A percentile compares a stretch with the other conserved stretches of the same genome.
phyloP scores from a whole-genome alignment of 2,329 filamentous ascomycete species.

The Aspergillus sojae region DNA sequence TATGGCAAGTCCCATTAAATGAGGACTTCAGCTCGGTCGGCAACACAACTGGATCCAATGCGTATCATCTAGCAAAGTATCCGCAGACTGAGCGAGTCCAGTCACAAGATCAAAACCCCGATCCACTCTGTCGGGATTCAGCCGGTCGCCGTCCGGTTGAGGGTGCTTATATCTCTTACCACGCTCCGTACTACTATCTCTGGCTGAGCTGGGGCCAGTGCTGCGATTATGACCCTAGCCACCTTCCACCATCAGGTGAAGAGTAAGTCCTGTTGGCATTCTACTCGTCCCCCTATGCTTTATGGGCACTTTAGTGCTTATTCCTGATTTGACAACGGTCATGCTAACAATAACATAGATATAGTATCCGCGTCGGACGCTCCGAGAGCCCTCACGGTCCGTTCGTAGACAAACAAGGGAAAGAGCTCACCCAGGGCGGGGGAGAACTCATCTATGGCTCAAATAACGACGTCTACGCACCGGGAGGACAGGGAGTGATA shows the following conservation, averaged over 20 bases:
- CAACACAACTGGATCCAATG: constrained; percentile 26
- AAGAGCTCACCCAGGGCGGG: constrained; percentile 58
- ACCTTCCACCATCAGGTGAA: constrained; percentile 53
- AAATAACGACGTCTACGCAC: constrained; percentile 65
- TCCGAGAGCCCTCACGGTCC: constrained; percentile 54
- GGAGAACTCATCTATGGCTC: constrained; percentile 63
- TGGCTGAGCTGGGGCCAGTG: constrained; percentile 40
- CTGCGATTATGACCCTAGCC: constrained; percentile 30
- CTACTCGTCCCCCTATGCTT: background rate
- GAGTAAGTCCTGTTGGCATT: constrained; percentile 43
- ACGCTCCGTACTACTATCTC: constrained; percentile 35
- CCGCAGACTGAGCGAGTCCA: constrained; percentile 19
- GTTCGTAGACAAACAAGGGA: constrained; percentile 59
- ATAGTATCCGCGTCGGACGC: constrained; percentile 67
- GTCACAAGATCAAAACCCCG: constrained; percentile 23
- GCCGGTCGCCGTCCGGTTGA: constrained; percentile 36
- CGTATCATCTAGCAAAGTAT: constrained; percentile 33
- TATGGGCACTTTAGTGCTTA: background rate
- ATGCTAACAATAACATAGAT: constrained; percentile 38
- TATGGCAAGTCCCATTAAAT: constrained; percentile 62
- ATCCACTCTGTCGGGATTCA: constrained; percentile 32
- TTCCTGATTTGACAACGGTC: background rate
- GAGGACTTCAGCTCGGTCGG: constrained; percentile 27
- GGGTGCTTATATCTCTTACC: constrained; percentile 34
- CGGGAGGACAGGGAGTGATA: constrained; percentile 66